phyloP scores from a whole-genome alignment of 306 rosid genomes.

The Rubus idaeus region DNA sequence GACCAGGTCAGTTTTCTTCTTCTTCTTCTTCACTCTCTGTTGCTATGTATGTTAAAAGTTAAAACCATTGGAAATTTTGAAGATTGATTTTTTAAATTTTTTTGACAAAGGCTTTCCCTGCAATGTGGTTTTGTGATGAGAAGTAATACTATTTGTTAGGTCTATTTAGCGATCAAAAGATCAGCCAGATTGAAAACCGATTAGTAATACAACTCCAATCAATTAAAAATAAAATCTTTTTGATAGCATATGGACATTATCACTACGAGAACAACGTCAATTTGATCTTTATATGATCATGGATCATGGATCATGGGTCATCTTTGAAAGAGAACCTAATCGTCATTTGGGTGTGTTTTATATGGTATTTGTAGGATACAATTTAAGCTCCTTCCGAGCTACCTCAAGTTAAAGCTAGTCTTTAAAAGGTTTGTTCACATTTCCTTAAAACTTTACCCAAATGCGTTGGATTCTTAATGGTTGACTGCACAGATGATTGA shows the following conservation, averaged over 20 bases:
- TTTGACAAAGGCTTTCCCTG: neutral
- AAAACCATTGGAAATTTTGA: neutral
- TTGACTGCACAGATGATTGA: slow-evolving; percentile 24
- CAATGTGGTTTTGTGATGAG: neutral
- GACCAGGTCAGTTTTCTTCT: neutral
- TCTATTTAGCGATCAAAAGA: neutral
- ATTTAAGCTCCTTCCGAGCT: slow-evolving; percentile 17
- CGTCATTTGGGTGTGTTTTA: neutral
- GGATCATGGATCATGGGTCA: neutral
- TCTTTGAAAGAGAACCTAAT: neutral
- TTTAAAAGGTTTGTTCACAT: slow-evolving; percentile 27
- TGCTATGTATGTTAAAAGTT: neutral
- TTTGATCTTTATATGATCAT: neutral
- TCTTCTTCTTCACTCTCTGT: neutral
- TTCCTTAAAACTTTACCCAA: neutral
- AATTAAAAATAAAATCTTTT: neutral
- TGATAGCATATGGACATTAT: neutral
- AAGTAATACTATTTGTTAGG: no score
- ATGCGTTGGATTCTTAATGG: neutral
- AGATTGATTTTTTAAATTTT: neutral
- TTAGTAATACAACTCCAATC: neutral
- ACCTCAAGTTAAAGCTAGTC: neutral
- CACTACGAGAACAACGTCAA: neutral
- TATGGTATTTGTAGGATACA: slow-evolving; percentile 33
- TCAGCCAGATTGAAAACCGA: neutral